Evolutionary conservation across 371 early-diverging fungal genomes (phyloP), one percentile per base, ranked within the genome.

Genomic region (Mucor piriformis): DNA sequence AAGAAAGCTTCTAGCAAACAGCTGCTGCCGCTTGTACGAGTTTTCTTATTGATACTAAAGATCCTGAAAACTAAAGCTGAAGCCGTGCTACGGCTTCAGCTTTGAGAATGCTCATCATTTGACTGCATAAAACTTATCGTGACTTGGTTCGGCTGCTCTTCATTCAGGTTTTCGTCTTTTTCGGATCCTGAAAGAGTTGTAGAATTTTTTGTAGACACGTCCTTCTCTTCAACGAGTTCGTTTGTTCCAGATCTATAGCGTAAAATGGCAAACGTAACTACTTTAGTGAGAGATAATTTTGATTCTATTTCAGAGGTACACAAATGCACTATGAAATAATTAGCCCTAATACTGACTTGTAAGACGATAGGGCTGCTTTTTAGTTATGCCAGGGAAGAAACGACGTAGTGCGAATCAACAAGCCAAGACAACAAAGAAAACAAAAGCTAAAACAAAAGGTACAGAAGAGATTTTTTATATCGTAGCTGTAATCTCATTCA

Each of bases 301-400:
- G 74, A 79, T 25, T 79, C 79, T 21, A 68, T 79, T 46, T 76
- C 79, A 44, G 76, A 79, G 62, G 79, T 74, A 52, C 25, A 15
- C 20, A n/a, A 35, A 5, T 12, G 3, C 6, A 3, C 2, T 46
- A 12, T 8, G 25, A 24, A 3, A 20, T 20, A 43, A 40, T 40
- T 12, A 4, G 20, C 20, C 21, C 18, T 20, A 6, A 43, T 21
- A 43, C 15, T 43, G 21, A 21, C 43, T 6, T 46, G 2, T 23
- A 11, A 21, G 47, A 32, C n/a, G 23, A 18, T 58, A 79, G 80
- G 75, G 80, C 7, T 79, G 80, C 51, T 79, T 79, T 25, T 52
- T 79, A 32, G 67, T 79, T 3, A 58, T 79, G 59, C 80, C 80
- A 15, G 55, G 49, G 11, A 67, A 54, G 25, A 67, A 55, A 38